Evolutionary conservation across 2,329 filamentous ascomycete genomes (phyloP), one percentile per base, ranked within the genome.

Genomic region (Sporothrix protearum): DNA sequence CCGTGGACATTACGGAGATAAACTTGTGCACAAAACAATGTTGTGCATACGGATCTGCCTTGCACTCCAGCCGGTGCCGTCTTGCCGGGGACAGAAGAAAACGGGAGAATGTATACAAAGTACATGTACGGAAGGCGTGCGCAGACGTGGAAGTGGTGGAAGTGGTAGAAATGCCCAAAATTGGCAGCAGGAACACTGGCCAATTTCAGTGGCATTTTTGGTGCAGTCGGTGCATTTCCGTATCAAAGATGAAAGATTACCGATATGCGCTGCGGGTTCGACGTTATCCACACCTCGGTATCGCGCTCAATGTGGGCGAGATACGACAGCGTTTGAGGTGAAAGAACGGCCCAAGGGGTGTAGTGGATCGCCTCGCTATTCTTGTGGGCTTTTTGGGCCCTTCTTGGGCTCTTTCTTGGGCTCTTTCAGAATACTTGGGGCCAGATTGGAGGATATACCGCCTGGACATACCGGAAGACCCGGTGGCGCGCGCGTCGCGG

Each of bases 401-500:
- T 16, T 61, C 10, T 39, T 36, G n/a, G n/a, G n/a, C n/a, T n/a
- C n/a, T n/a, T 53, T 53, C 25, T 25, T 53, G n/a, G 2, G 25
- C 25, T 8, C 33, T 16, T 61, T n/a, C n/a, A n/a, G n/a, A n/a
- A n/a, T n/a, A n/a, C 10, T 39, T 36, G 25, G 25, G 22, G 49
- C 9, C n/a, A 53, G 25, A n/a, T 25, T 25, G 49, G 49, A 6
- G 16, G 45, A 19, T 49, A 19, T 49, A 47, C 49, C 22, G 49
- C 19, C 49, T 51, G 12, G 25, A 22, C 3, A 8, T 19, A 22
- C 30, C 30, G 55, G 55, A 61, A 61, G 55, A 61, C 55, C 55
- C 55, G 55, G 55, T 61, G 55, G 55, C 55, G 55, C 30, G 55
- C 55, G 55, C 55, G 55, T 19, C 55, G 30, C 30, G 55, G 55